A percentile compares a stretch with the other conserved stretches of the same genome.
Conservation (phyloP, 495 filamentous ascomycete genomes). For the Penicillium angulare region DNA sequence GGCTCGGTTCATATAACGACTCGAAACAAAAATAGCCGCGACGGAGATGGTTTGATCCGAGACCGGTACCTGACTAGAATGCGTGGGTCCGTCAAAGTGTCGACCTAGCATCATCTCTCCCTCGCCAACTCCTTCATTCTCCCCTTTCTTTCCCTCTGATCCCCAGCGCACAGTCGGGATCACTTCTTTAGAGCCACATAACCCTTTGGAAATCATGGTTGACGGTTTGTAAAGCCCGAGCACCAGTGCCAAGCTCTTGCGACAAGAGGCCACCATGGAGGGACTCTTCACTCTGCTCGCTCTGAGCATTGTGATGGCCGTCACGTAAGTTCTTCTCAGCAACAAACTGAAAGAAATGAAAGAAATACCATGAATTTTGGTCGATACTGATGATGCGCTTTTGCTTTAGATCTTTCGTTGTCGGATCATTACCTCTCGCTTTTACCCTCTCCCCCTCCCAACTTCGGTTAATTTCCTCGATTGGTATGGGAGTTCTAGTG, state of each 20-base stretch:
- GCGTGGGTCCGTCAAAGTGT: conserved; percentile 1
- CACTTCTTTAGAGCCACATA: background rate
- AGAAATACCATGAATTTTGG: no score
- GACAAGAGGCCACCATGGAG: conserved; percentile 54
- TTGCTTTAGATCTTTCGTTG: conserved; percentile 78
- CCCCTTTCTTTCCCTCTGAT: conserved; percentile 1
- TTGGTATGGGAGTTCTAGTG: conserved; percentile 92
- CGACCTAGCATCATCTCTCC: background rate
- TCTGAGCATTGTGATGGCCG: conserved; percentile 87
- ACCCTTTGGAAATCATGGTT: conserved; percentile 20
- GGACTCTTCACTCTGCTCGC: conserved; percentile 84
- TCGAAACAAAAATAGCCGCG: background rate
- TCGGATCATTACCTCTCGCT: conserved; percentile 87
- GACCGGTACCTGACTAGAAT: conserved; percentile 2
- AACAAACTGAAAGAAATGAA: no score
- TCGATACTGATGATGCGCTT: background rate
- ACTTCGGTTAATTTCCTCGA: conserved; percentile 81
- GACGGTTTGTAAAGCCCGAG: conserved; percentile 20
- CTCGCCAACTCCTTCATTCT: conserved; percentile 3
- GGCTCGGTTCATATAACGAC: background rate
- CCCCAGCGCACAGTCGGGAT: background rate
- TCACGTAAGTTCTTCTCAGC: conserved; percentile 64
- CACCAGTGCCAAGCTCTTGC: conserved; percentile 24
- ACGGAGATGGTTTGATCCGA: conserved; percentile 4
- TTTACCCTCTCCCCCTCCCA: conserved; percentile 88